Percentiles rank a stretch among this genome's conserved stretches.
Evolutionary conservation across 352 stramenopile species (phyloP).

Genomic region (Phytopythium vexans): DNA sequence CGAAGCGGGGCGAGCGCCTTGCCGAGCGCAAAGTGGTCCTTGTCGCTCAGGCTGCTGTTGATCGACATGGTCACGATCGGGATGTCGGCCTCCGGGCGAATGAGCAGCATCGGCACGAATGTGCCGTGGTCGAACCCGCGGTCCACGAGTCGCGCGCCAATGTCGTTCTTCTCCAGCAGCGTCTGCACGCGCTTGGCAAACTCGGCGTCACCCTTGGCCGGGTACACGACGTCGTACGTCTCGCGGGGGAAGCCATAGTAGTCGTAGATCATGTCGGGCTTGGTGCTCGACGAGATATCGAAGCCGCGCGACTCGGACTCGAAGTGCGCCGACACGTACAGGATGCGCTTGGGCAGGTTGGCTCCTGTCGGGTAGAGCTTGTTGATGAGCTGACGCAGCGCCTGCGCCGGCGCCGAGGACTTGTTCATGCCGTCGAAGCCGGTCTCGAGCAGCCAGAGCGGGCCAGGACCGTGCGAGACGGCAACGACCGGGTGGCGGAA

Average conservation of each 20-base stretch:
- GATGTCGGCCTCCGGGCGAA: constrained; percentile 85
- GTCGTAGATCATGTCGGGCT: constrained; percentile 81
- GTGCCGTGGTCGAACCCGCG: constrained; percentile 90
- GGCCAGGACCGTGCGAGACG: constrained; percentile 53
- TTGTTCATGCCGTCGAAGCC: constrained; percentile 32
- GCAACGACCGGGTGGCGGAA: constrained; percentile 35
- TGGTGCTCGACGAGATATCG: constrained; percentile 47
- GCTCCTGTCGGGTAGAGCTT: constrained; percentile 31
- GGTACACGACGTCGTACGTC: constrained; percentile 85
- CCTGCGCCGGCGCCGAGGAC: constrained; percentile 14
- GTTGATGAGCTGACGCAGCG: constrained; percentile 24
- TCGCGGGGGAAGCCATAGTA: constrained; percentile 88
- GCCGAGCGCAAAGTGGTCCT: constrained; percentile 51
- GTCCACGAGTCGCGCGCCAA: constrained; percentile 38
- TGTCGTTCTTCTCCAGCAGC: constrained; percentile 44
- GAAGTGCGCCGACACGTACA: constrained; percentile 89
- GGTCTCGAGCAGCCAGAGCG: constrained; percentile 42
- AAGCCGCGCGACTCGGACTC: constrained; percentile 42
- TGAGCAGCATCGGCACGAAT: constrained; percentile 90
- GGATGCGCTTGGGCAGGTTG: constrained; percentile 58
- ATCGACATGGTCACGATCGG: constrained; percentile 86
- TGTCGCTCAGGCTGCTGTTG: constrained; percentile 27
- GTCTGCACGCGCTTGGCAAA: constrained; percentile 68
- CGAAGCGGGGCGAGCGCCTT: constrained; percentile 48
- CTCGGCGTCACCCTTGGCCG: constrained; percentile 59